A percentile compares a stretch with the other conserved stretches of the same genome.
Evolutionary conservation across 768 basidiomycete genomes (phyloP).

Genomic region (Pulveroboletus sp.): DNA sequence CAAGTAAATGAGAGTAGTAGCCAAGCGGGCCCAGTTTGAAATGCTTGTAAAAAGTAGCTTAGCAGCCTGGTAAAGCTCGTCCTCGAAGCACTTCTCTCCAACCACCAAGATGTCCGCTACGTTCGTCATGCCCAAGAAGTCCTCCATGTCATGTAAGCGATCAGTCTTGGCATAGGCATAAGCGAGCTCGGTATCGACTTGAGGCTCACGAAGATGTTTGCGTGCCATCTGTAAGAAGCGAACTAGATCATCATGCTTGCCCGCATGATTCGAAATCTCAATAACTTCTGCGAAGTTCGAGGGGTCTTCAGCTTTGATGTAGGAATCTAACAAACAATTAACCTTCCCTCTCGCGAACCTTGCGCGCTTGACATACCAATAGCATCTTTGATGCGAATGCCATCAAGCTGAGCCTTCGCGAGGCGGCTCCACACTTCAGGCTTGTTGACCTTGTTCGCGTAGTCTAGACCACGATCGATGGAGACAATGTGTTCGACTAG

Average conservation of each 20-base stretch:
- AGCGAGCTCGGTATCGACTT: constrained; percentile 96
- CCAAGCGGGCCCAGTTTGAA: constrained; percentile 97
- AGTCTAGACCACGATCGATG: constrained; percentile 94
- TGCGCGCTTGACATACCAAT: constrained; percentile 61
- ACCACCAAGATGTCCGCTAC: constrained; percentile 96
- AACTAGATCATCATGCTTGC: constrained; percentile 90
- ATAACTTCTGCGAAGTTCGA: constrained; percentile 93
- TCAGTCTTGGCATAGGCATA: constrained; percentile 99
- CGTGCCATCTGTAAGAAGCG: constrained; percentile 98
- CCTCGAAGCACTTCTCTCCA: constrained; percentile 99
- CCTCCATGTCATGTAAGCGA: constrained; percentile 98
- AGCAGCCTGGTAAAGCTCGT: constrained; percentile 95
- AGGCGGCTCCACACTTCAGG: constrained; percentile 97
- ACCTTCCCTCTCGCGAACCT: neutral
- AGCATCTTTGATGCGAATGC: constrained; percentile 95
- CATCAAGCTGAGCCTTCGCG: constrained; percentile 98
- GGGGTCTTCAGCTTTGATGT: constrained; percentile 96
- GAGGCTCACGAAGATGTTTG: constrained; percentile 94
- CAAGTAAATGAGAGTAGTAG: constrained; percentile 97
- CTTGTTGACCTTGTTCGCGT: constrained; percentile 93
- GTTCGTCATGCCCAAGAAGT: constrained; percentile 97
- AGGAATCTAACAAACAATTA: constrained; percentile 65
- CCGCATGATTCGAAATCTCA: constrained; percentile 93
- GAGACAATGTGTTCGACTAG: constrained; percentile 98
- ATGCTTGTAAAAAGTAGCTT: constrained; percentile 95